phyloP scores from a whole-genome alignment of 306 rosid genomes.

The Quercus agrifolia region DNA sequence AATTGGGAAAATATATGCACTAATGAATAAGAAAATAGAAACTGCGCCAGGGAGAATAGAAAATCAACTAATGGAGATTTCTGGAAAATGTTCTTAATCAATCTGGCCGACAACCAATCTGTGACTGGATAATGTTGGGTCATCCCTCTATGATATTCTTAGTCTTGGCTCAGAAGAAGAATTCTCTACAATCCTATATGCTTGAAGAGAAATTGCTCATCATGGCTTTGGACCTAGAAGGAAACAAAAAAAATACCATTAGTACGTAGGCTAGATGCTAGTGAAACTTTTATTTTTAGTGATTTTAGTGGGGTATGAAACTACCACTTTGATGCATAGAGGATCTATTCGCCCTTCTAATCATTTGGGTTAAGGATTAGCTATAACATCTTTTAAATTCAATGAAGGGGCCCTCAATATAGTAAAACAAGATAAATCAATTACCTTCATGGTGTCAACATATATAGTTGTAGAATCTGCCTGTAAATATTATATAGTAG shows the following conservation, averaged over 20 bases:
- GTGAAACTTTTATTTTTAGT: background rate
- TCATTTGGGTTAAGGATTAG: conserved; percentile 27
- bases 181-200: background rate
- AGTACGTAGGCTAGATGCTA: background rate
- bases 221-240: background rate
- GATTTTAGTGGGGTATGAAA: conserved; percentile 20
- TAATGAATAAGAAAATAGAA: background rate
- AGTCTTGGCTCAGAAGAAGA: background rate
- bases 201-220: conserved; percentile 2
- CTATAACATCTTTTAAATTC: conserved; percentile 3
- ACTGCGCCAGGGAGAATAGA: background rate
- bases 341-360: conserved; percentile 27
- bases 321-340: conserved; percentile 4
- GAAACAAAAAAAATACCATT: background rate
- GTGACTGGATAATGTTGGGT: conserved; percentile 11
- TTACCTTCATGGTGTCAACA: background rate
- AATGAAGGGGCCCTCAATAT: background rate
- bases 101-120: conserved; percentile 21
- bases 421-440: background rate
- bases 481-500: background rate
- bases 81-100: background rate
- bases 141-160: conserved; percentile 8
- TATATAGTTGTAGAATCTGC: background rate
- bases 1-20: background rate
- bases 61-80: background rate